Evolutionary conservation across 371 early-diverging fungal species (phyloP), one percentile per base, ranked within the genome.

Genomic region (Fennellomyces sp.): DNA sequence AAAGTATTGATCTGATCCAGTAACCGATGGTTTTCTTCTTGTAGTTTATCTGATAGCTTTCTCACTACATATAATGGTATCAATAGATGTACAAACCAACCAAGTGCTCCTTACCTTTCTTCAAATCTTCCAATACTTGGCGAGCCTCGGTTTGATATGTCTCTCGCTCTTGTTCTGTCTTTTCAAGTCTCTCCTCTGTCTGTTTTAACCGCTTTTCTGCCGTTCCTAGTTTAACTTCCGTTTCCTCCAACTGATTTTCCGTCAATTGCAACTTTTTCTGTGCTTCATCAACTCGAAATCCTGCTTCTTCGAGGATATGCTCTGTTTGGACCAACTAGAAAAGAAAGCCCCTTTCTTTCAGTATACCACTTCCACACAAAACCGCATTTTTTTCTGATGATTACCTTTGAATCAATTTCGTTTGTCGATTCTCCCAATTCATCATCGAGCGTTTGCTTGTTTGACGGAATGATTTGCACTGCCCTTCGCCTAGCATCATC

Each of bases 401-500:
- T n/a, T n/a, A n/a, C n/a, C n/a, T n/a, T n/a, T n/a, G n/a, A n/a
- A n/a, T n/a, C n/a, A n/a, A n/a, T n/a, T n/a, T n/a, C n/a, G n/a
- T n/a, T n/a, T n/a, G n/a, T n/a, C 7, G 55, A 33, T n/a, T 35
- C 55, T 2, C 35, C 55, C 26, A 54, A 39, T 35, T 54, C 55
- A 39, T 31, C 55, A 36, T 28, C 39, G 8, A 54, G 19, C 1
- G 55, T 35, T 39, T 54, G 11, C 55, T 54, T 31, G 27, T 25
- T 2, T 35, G 55, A 39, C 13, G 23, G 23, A 33, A 35, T 10
- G 3, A 31, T 23, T n/a, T 54, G 38, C 2, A 30, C 35, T 6
- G 35, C 31, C 4, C 39, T n/a, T 27, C 27, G 55, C 52, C 58
- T 65, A n/a, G 63, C 59, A 45, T 71, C 68, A 57, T 71, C 72